Base-by-base conservation (phyloP, 2,329 filamentous ascomycete genomes). In the Beauveria bassiana region DNA sequence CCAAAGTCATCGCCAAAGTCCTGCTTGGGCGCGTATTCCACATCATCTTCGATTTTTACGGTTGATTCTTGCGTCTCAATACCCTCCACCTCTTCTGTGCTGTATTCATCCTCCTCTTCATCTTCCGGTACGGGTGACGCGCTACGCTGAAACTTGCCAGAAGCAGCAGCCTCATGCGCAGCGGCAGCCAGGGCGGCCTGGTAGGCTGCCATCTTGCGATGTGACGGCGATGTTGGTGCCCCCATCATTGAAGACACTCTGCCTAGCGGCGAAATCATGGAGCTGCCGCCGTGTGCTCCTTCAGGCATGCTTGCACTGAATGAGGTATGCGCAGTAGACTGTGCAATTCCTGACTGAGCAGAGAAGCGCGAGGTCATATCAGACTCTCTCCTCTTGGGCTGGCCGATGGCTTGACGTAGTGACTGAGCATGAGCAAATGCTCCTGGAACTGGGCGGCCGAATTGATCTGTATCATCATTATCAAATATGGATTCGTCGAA, bases 181-280 rank as follows among this genome's bases (percentile, higher is more conserved):
- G 92, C 93, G 52, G 89, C 87, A 1, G 91, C 91, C 5, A 98
- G 79, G 1, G 92, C 91, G 58, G 88, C 88, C 70, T 96, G 92
- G 68, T 97, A 93, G 1, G 85, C 88, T 47, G 86, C 85, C 61
- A 78, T 74, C 31, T 68, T 63, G 38, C 69, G 66, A 16, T 62
- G 54, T 9, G 55, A 59, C 2, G 53, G 56, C 18, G 57, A 52
- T 20, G 60, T 31, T 5, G 45, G 52, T 12, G 60, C 28, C 8
- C 20, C 53, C 55, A 43, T 40, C 42, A 51, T 9, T 38, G 57
- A 59, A 1, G 56, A 60, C 4, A 45, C 40, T 20, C 63, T 53
- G 34, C 49, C 47, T 8, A 51, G 28, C 34, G 61, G 54, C 55
- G 56, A 49, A 34, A 61, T 51, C 42, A 61, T 55, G 2, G 42